Percentiles rank a stretch among this genome's conserved stretches.
phyloP scores from a whole-genome alignment of 352 stramenopile genomes.

The Globisporangium nunn region DNA sequence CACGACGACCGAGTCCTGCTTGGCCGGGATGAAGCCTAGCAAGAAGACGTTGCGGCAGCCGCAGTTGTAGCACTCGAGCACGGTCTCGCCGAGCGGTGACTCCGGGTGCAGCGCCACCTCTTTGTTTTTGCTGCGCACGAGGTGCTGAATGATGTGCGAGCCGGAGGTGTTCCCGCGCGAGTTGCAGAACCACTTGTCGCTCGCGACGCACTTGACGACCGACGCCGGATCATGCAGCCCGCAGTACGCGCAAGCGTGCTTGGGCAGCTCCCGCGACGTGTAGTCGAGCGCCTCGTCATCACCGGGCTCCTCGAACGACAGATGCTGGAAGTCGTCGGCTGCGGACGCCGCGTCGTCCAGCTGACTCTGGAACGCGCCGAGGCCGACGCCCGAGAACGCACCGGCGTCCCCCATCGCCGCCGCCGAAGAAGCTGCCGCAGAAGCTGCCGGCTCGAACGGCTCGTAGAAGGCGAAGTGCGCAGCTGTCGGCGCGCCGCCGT shows the following conservation, averaged over 20 bases:
- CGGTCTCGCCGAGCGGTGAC: slow-evolving; percentile 94
- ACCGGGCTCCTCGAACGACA: slow-evolving; percentile 66
- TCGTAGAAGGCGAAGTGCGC: slow-evolving; percentile 51
- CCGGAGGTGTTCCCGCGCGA: slow-evolving; percentile 89
- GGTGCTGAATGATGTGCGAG: slow-evolving; percentile 98
- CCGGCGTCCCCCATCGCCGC: not conserved
- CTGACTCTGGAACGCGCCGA: slow-evolving; percentile 29
- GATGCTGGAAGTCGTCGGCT: slow-evolving; percentile 41
- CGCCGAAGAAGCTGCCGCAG: not conserved
- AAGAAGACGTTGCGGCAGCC: slow-evolving; percentile 97
- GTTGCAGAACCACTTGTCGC: slow-evolving; percentile 99
- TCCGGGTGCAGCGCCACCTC: slow-evolving; percentile 91
- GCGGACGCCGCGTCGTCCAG: slow-evolving; percentile 22
- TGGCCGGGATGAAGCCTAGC: slow-evolving; percentile 97
- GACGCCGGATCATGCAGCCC: slow-evolving; percentile 94
- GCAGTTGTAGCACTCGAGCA: slow-evolving; percentile 99
- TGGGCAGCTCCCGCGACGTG: slow-evolving; percentile 68
- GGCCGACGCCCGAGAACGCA: slow-evolving; percentile 3
- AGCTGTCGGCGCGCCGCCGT: slow-evolving; percentile 5
- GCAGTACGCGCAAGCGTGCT: slow-evolving; percentile 95
- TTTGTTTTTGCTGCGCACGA: slow-evolving; percentile 92
- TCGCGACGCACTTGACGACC: slow-evolving; percentile 95
- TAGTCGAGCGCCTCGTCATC: slow-evolving; percentile 72
- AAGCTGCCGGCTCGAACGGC: slow-evolving; percentile 31
- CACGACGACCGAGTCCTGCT: slow-evolving; percentile 94